Conservation (phyloP, 495 filamentous ascomycete genomes). For the Hypoxylon fuscum region DNA sequence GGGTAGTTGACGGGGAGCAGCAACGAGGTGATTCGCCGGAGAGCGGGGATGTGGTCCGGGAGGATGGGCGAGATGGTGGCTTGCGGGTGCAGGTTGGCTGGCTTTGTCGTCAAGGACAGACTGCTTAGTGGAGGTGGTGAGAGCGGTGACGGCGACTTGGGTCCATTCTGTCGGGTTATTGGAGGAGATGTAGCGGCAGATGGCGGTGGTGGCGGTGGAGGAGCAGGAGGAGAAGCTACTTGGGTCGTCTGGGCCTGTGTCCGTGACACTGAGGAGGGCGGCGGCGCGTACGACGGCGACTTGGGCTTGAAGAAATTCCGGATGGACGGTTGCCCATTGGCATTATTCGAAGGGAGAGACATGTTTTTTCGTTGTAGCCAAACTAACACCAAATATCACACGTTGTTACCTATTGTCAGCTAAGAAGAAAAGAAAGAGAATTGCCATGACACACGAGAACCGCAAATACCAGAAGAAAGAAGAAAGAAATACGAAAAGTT, state of each 20-base stretch:
- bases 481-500: too few species aligned
- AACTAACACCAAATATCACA: background rate
- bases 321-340: constrained; percentile 57
- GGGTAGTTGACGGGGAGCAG: constrained; percentile 90
- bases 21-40: constrained; percentile 82
- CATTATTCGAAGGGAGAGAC: constrained; percentile 44
- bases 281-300: constrained; percentile 52
- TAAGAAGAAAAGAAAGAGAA: constrained; percentile 6
- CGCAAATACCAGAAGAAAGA: background rate
- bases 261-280: constrained; percentile 41
- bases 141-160: constrained; percentile 17
- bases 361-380: constrained; percentile 30
- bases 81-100: constrained; percentile 51
- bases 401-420: constrained; percentile 28
- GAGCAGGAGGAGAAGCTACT: constrained; percentile 26
- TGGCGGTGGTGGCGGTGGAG: constrained; percentile 34
- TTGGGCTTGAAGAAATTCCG: constrained; percentile 60
- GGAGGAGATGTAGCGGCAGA: constrained; percentile 31
- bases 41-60: constrained; percentile 71
- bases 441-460: constrained; percentile 3
- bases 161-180: constrained; percentile 12
- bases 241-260: too few species aligned
- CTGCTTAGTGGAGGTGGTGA: constrained; percentile 52
- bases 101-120: constrained; percentile 33
- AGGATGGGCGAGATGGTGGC: constrained; percentile 68